Conservation (phyloP, 2,329 filamentous ascomycete species). For the Xylariaceae sp. region DNA sequence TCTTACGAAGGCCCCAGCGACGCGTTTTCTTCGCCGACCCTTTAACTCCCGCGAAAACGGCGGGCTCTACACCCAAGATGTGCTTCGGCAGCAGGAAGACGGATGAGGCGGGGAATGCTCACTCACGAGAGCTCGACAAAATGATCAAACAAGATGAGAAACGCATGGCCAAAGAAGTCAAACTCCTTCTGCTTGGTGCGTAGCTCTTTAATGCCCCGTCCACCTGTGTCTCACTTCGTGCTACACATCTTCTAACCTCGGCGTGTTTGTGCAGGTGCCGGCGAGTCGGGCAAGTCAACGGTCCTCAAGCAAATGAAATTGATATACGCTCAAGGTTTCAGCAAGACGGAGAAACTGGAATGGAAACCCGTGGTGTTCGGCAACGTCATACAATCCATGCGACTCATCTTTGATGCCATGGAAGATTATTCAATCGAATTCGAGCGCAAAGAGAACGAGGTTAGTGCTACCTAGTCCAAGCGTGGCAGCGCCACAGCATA, state of each 20-base stretch:
- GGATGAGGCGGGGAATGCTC: slow-evolving; percentile 55
- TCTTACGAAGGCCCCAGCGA: too few species aligned
- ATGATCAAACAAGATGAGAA: slow-evolving; percentile 87
- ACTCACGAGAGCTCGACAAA: slow-evolving; percentile 82
- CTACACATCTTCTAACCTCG: slow-evolving; percentile 33
- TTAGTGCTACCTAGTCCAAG: slow-evolving; percentile 51
- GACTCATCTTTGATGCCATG: slow-evolving; percentile 91
- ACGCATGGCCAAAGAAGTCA: slow-evolving; percentile 83
- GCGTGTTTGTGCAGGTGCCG: slow-evolving; percentile 69
- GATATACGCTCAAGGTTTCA: slow-evolving; percentile 93
- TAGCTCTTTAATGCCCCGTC: slow-evolving; percentile 27
- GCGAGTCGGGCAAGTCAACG: slow-evolving; percentile 94
- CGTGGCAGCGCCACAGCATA: not conserved
- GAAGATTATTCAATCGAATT: slow-evolving; percentile 81
- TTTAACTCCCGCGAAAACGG: not conserved
- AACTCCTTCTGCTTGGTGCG: slow-evolving; percentile 89
- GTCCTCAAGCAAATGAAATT: slow-evolving; percentile 99
- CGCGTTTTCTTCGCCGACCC: slow-evolving; percentile 5
- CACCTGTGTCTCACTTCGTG: slow-evolving; percentile 28
- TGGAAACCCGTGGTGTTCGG: slow-evolving; percentile 96
- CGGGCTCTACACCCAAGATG: slow-evolving; percentile 49
- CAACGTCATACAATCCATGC: slow-evolving; percentile 92
- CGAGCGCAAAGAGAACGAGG: slow-evolving; percentile 78
- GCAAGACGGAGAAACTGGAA: slow-evolving; percentile 85
- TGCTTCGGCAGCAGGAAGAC: slow-evolving; percentile 67